Base-by-base conservation (phyloP, 108 stramenopile species). In the Discostella pseudostelligera region DNA sequence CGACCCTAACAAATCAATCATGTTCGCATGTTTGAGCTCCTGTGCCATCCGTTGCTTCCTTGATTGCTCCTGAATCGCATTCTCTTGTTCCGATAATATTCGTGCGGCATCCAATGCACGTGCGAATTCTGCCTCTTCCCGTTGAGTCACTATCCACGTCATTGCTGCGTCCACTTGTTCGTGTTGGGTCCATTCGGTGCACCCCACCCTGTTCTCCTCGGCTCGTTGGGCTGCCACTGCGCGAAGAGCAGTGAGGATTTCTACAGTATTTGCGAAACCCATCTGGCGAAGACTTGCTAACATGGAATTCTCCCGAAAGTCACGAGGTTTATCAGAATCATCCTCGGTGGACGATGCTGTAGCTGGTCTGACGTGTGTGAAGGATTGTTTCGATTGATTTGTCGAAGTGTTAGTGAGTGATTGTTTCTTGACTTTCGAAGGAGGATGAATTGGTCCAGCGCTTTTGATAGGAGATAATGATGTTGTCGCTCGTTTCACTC, bases 111-210 rank as follows among this genome's bases (percentile, higher is more conserved):
- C 87, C 70, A 79, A 67, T 57, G 73, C 83, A 25, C 56, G 53
- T 4, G 87, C 84, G 49, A 85, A 84, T 8, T 63, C 81, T 39
- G 63, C 70, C 24, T 83, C 87, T 67, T 87, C 86, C 13, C 86
- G 72, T 57, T 83, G 86, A 19, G 66, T 47, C 11, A 87, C 74
- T 44, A 87, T 84, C 71, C 74, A 83, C 69, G 84, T 72, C 84
- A 87, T 84, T 54, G 81, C 62, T 49, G 70, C 62, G 25, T 86
- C 85, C 12, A 79, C 63, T 39, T 78, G 77, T 37, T 66, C 68
- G 35, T 78, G 54, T 0, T 26, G 2, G 56, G 56, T 60, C 69
- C 58, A 70, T 60, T 51, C 68, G 25, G 65, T 4, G 13, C n/a
- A 8, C 10, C 39, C 16, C 26, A 70, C 43, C 13, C 46, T 39